Percentiles rank a stretch among this genome's conserved stretches.
Conservation (phyloP, 768 basidiomycete species). For the Tremella yokohamensis region DNA sequence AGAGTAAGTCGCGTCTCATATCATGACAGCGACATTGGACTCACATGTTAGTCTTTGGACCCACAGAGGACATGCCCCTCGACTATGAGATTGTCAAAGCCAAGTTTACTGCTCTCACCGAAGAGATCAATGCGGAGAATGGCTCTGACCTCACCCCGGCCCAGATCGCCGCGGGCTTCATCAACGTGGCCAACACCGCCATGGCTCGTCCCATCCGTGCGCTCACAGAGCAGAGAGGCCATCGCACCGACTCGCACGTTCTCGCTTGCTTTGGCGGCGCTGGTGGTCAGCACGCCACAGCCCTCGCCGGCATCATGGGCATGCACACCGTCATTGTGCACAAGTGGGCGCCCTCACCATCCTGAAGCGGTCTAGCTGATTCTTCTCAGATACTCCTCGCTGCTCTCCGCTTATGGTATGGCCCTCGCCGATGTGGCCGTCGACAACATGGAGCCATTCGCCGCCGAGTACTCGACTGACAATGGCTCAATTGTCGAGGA, state of each 20-base stretch:
- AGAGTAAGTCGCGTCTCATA: too few species aligned
- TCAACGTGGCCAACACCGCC: conserved; percentile 96
- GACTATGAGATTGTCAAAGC: conserved; percentile 66
- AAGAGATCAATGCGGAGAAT: conserved; percentile 62
- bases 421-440: conserved; percentile 53
- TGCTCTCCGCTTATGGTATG: conserved; percentile 87
- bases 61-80: conserved; percentile 76
- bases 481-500: not conserved
- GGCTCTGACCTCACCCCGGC: conserved; percentile 59
- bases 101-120: conserved; percentile 65
- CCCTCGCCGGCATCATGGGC: conserved; percentile 27
- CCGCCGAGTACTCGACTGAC: conserved; percentile 43
- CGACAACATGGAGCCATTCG: not conserved
- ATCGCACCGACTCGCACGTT: conserved; percentile 70
- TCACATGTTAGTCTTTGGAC: too few species aligned
- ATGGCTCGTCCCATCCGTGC: conserved; percentile 93
- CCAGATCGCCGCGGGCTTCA: conserved; percentile 72
- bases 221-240: conserved; percentile 80
- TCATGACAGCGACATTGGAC: too few species aligned
- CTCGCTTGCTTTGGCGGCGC: conserved; percentile 47
- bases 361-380: too few species aligned
- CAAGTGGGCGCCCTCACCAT: too few species aligned
- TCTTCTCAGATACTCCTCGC: too few species aligned
- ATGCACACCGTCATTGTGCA: conserved; percentile 13
- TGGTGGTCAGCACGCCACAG: conserved; percentile 46